phyloP scores from a whole-genome alignment of 1,284 basidiomycete genomes.

The Ustilago cynodontis region DNA sequence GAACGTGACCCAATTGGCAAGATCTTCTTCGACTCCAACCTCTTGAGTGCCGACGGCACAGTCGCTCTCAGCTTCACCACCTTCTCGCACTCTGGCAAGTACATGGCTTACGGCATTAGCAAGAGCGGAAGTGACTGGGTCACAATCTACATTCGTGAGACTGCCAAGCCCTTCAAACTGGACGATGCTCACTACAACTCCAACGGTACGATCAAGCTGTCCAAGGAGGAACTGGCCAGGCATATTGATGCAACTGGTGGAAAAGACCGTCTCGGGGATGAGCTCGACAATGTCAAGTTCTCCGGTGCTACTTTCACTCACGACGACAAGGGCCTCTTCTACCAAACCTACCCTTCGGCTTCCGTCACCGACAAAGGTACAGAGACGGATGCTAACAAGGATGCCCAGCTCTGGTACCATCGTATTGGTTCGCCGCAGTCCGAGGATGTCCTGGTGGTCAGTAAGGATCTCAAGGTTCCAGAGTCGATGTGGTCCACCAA shows the following conservation, averaged over 20 bases:
- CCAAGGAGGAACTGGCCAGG: slow-evolving; percentile 39
- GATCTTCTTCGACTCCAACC: slow-evolving; percentile 66
- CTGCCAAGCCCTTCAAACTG: slow-evolving; percentile 57
- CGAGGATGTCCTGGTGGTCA: slow-evolving; percentile 63
- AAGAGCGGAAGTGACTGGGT: slow-evolving; percentile 67
- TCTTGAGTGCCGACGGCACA: slow-evolving; percentile 65
- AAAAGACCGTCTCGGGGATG: slow-evolving; percentile 59
- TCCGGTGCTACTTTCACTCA: slow-evolving; percentile 59
- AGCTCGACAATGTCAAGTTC: slow-evolving; percentile 65
- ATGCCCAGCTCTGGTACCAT: slow-evolving; percentile 68
- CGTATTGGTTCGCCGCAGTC: slow-evolving; percentile 61
- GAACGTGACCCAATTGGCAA: slow-evolving; percentile 57
- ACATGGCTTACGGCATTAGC: slow-evolving; percentile 65
- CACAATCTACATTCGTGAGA: slow-evolving; percentile 63
- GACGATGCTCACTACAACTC: slow-evolving; percentile 42
- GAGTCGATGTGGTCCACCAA: slow-evolving; percentile 61
- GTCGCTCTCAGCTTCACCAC: slow-evolving; percentile 59
- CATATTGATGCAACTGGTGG: slow-evolving; percentile 53
- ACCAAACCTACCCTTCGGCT: slow-evolving; percentile 62
- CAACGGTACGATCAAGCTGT: slow-evolving; percentile 47
- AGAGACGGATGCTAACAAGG: slow-evolving; percentile 66
- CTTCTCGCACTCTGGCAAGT: slow-evolving; percentile 65
- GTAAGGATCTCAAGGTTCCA: slow-evolving; percentile 57
- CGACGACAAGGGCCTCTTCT: slow-evolving; percentile 67
- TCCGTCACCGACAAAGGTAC: slow-evolving; percentile 63